Base-by-base conservation (phyloP, 225 moss, liverwort and hornwort genomes). In the Marchantia paleacea region DNA sequence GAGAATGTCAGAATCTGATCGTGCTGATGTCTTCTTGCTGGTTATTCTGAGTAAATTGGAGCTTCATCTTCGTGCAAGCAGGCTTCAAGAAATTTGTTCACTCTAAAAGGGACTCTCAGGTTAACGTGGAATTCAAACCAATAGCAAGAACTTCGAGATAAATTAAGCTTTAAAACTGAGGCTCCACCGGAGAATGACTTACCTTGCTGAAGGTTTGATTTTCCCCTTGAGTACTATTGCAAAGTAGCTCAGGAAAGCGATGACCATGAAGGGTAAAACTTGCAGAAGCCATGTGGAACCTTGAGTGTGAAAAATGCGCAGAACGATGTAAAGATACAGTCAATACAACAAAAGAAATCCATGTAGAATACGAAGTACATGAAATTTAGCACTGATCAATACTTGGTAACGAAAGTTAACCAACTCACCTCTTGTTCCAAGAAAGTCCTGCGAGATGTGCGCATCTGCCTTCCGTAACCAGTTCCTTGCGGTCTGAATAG, bases 151-250 rank as follows among this genome's bases (percentile, higher is more conserved):
- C 2, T 39, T 39, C 39, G 5, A 2, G 39, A 39, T 39, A 2
- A 39, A 39, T 39, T 5, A 39, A 2, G 2, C 39, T 5, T n/a
- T 39, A 39, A 39, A 39, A 39, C 39, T 39, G 39, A 39, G 39
- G 39, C 39, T 7, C 2, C 6, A 55, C 1, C 8, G 10, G 28
- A 28, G 12, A 68, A 29, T 12, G 15, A 29, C 75, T 75, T 24
- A 81, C 74, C 28, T 81, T 14, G 4, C 10, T 4, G 67, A 81
- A 15, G 81, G 66, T 75, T 66, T 75, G 63, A 47, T 81, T 67
- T 74, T 81, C 47, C 49, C 55, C 7, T 19, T 25, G 57, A 77
- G 55, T 28, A 48, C 70, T 0, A 82, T 51, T 3, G 58, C 70
- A 16, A 78, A 18, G 53, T 55, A 82, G 25, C 77, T 71, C 24